These are phyloP conservation scores for Apocynum venetum DNA, from an alignment of 257 asterid species.

Conservation along the genomic window DNA sequence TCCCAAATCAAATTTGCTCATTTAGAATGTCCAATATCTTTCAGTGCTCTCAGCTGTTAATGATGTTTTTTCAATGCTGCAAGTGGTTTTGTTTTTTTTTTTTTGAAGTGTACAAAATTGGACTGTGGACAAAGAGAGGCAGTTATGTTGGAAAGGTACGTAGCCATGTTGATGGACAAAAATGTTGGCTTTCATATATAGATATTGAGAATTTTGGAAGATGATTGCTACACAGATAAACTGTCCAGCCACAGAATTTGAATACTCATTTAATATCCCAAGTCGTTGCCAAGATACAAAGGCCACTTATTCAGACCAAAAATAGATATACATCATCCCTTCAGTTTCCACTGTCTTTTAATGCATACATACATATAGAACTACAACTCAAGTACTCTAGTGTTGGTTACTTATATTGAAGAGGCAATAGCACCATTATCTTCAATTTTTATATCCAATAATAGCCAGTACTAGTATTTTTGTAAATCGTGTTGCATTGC, in stretches of 20 bases:
- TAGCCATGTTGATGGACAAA: slow-evolving; percentile 14
- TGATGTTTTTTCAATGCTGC: background rate
- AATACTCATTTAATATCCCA: background rate
- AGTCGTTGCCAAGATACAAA: background rate
- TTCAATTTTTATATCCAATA: background rate
- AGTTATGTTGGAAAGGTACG: slow-evolving; percentile 17
- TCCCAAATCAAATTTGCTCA: background rate
- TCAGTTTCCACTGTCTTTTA: background rate
- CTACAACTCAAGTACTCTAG: background rate
- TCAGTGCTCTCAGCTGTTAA: background rate
- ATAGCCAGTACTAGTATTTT: background rate
- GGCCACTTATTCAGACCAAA: background rate
- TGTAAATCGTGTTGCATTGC: background rate
- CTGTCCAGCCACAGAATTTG: slow-evolving; percentile 3
- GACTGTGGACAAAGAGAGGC: slow-evolving; percentile 10
- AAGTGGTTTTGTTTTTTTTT: background rate
- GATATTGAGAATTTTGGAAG: background rate
- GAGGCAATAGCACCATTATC: background rate
- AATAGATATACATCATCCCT: background rate
- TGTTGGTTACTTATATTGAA: background rate
- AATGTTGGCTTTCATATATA: slow-evolving; percentile 9
- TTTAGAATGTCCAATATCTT: background rate
- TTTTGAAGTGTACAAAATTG: background rate
- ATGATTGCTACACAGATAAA: background rate
- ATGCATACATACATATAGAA: too few species aligned